Evolutionary conservation across 371 early-diverging fungal genomes (phyloP).

Genomic region (Umbelopsis sp.): DNA sequence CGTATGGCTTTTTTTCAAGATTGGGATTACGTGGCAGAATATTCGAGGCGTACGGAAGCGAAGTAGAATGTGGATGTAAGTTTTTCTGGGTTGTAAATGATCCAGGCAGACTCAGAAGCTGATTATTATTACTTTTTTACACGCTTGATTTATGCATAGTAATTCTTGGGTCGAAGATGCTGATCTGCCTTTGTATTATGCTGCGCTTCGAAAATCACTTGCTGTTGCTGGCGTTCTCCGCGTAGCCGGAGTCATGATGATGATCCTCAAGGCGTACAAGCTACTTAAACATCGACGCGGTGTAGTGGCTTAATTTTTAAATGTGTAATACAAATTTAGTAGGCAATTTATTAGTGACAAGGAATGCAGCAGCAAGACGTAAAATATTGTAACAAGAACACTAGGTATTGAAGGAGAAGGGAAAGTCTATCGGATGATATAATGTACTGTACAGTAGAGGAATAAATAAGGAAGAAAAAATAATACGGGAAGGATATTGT

Average conservation of each 20-base stretch:
- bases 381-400: conserved; percentile 9
- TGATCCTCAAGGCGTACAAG: neutral
- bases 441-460: conserved; percentile 10
- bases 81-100: neutral
- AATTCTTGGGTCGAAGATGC: neutral
- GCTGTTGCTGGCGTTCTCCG: conserved; percentile 12
- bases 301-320: neutral
- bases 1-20: neutral
- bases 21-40: neutral
- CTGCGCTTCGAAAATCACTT: conserved; percentile 2
- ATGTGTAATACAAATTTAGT: too few relatives aligned
- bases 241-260: neutral
- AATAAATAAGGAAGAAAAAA: neutral
- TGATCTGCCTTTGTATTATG: neutral
- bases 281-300: neutral
- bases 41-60: neutral
- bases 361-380: neutral
- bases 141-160: neutral
- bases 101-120: too few relatives aligned
- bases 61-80: neutral
- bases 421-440: conserved; percentile 13
- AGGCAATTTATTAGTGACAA: neutral
- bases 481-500: too few relatives aligned
- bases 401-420: neutral
- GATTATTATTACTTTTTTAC: neutral